Evolutionary conservation across 495 filamentous ascomycete species (phyloP), one percentile per base, ranked within the genome.

Genomic region (Friedmanniomyces endolithicus): DNA sequence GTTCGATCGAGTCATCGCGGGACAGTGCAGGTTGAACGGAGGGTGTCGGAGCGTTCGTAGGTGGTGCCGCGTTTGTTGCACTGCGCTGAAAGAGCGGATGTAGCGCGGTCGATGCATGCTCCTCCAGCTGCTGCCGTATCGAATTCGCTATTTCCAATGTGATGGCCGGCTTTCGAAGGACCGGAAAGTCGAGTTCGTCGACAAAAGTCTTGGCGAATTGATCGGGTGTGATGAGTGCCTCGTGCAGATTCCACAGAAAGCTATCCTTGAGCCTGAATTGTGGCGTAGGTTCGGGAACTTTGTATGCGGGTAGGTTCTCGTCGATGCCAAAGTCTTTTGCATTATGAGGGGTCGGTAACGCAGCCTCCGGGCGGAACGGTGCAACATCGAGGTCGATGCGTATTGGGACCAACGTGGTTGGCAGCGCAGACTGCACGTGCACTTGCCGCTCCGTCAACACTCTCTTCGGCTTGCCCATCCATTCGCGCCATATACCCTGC

Each of bases 201-300:
- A 94, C 88, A 56, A 96, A 84, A n/a, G 75, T 78, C 53, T 82
- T 76, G 4, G 92, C 94, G 68, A 97, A 99, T 60, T 90, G 84
- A 65, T 99, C 92, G 3, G 92, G 94, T 0, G 92, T 99, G 11
- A 90, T 85, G 29, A 95, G 72, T 1, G 86, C 86, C 71, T 99
- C 92, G 68, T 97, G 89, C 11, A 99, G 75, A 65, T 99, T 99
- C 92, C 92, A 99, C 23, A 97, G 69, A 64, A 99, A 96, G 24
- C 83, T 85, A 60, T 99, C 92, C 67, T 94, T 88, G 33, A 99
- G 75, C 45, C 90, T 77, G 67, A 84, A 95, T 2, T 85, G 81
- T 16, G 89, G 83, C 22, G 88, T 83, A 46, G 78, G 71, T 39
- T 96, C 90, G 27, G 82, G 85, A 23, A 74, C 71, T 61, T 79